Conservation (phyloP, 768 basidiomycete genomes). For the Strobilomyces confusus region DNA sequence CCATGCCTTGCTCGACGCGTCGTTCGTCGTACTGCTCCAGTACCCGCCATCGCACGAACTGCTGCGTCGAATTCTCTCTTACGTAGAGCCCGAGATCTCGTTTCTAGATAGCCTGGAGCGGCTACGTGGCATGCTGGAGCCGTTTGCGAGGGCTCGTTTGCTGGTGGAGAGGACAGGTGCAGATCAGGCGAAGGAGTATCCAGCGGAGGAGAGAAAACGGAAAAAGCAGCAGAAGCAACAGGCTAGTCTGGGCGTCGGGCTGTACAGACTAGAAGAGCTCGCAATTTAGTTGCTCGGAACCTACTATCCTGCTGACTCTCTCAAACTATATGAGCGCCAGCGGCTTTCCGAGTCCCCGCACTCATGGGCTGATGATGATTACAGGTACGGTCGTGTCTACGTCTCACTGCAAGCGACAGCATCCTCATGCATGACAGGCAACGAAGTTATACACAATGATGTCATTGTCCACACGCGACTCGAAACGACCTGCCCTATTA, state of each 20-base stretch:
- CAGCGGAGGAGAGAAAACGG: constrained; percentile 49
- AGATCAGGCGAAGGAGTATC: constrained; percentile 25
- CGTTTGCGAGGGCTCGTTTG: constrained; percentile 54
- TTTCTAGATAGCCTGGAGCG: constrained; percentile 48
- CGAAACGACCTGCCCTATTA: no score
- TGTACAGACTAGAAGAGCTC: constrained; percentile 73
- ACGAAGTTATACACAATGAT: no score
- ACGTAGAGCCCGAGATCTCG: constrained; percentile 53
- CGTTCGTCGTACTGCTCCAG: constrained; percentile 63
- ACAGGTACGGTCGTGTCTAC: no score
- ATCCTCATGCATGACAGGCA: no score
- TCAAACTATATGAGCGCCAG: no score
- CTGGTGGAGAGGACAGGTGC: constrained; percentile 41
- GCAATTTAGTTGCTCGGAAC: constrained; percentile 39
- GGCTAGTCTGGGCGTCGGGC: constrained; percentile 50
- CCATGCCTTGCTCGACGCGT: constrained; percentile 66
- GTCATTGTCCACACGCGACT: no score
- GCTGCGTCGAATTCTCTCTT: constrained; percentile 45
- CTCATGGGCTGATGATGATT: constrained; percentile 24
- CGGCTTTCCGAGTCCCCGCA: no score
- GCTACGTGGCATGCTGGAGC: constrained; percentile 59
- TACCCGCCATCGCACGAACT: constrained; percentile 55
- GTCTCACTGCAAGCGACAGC: no score
- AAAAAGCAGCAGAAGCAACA: constrained; percentile 52
- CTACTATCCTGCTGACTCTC: no score